Base-by-base conservation (phyloP, 2,329 filamentous ascomycete genomes). In the Neurospora sp. region DNA sequence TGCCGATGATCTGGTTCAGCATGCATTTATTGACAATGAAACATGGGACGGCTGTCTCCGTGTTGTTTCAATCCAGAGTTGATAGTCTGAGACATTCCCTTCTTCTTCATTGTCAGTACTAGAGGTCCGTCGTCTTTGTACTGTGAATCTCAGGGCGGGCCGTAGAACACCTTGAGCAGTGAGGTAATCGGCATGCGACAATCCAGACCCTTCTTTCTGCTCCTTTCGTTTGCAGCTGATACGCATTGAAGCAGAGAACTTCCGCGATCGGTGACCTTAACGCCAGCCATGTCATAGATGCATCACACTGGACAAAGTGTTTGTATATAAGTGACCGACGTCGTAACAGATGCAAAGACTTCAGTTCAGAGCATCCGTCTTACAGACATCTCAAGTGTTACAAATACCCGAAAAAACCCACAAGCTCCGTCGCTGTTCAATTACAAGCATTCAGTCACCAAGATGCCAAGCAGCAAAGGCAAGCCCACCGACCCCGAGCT, bases 401-500 rank as follows among this genome's bases (percentile, higher is more conserved):
- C 11, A 1, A 46, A 33, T 2, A 57, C 28, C 28, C 28, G 28
- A 28, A 28, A 28, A 28, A 28, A 28, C 4, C 28, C 28, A 28
- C 28, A 4, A 28, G 28, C 28, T 52, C 43, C 4, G 19, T 52
- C 10, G 19, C 43, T 52, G 43, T 52, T 52, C 43, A 52, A 3
- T 36, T 17, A 52, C 2, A 52, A 4, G 28, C 28, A 28, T 28
- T 28, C 28, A 28, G 1, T 4, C 4, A 4, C 66, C 57, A 75
- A 57, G 6, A 82, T 81, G 79, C 76, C 79, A 40, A 81, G 79
- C 40, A 79, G 78, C 68, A 81, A 81, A 70, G 80, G 80, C 70
- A 81, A 79, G 52, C 80, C 80, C 1, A 82, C 80, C 2, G 79
- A 81, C 33, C 80, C 80, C 0, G 77, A 81, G 72, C 76, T 82